Conservation (phyloP, 2,329 filamentous ascomycete species). For the Lachnellula occidentalis region DNA sequence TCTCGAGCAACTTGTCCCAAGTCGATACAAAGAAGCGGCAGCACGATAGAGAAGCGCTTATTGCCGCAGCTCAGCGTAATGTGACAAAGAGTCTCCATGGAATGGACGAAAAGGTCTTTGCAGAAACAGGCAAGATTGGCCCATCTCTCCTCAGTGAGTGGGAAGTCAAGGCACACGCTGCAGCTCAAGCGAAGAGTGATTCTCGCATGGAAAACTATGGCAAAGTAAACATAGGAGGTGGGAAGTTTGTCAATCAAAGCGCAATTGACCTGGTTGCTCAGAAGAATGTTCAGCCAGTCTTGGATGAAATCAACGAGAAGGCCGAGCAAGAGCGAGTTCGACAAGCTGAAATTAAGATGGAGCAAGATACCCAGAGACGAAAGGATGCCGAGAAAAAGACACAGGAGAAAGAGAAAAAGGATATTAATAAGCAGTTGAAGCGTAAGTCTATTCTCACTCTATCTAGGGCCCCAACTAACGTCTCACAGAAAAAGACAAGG, state of each 20-base stretch:
- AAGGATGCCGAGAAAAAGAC: conserved; percentile 52
- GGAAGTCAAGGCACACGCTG: conserved; percentile 69
- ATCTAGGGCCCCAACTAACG: conserved; percentile 16
- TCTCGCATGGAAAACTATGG: conserved; percentile 51
- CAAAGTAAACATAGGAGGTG: conserved; percentile 68
- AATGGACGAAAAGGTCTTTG: conserved; percentile 77
- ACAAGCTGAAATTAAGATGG: conserved; percentile 55
- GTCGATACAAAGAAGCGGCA: conserved; percentile 70
- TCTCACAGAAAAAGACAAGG: conserved; percentile 33
- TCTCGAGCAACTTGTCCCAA: conserved; percentile 61
- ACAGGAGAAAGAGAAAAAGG: conserved; percentile 48
- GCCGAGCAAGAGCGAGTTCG: conserved; percentile 67
- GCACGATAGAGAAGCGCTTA: conserved; percentile 66
- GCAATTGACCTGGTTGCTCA: conserved; percentile 77
- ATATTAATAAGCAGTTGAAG: conserved; percentile 49
- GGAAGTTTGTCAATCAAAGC: conserved; percentile 70
- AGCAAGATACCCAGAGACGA: conserved; percentile 60
- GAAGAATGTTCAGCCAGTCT: conserved; percentile 70
- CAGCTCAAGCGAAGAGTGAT: conserved; percentile 61
- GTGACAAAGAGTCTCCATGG: conserved; percentile 72
- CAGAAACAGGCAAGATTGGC: conserved; percentile 68
- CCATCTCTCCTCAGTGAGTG: conserved; percentile 67
- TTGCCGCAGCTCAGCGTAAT: conserved; percentile 77
- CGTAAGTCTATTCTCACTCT: conserved; percentile 42
- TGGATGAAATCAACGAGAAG: conserved; percentile 79